Percentiles rank a stretch among this genome's conserved stretches.
phyloP scores from a whole-genome alignment of 2,329 filamentous ascomycete genomes.

The Neofusicoccum parvum region DNA sequence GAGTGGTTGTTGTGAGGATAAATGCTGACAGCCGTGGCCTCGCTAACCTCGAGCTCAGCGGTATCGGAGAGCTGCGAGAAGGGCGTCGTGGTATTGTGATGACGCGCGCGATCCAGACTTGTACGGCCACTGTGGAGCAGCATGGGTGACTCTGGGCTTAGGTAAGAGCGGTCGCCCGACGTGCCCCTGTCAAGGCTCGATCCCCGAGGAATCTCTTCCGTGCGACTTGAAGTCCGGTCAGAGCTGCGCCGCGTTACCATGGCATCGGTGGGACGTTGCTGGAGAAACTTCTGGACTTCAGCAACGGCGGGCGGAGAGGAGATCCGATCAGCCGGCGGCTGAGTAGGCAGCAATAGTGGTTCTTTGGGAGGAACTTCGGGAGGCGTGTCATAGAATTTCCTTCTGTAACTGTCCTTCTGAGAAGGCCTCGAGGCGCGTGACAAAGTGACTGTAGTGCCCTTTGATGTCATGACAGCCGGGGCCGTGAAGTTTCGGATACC shows the following conservation, averaged over 20 bases:
- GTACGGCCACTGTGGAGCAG: constrained; percentile 36
- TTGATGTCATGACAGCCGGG: constrained; percentile 7
- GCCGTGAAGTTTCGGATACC: constrained; percentile 15
- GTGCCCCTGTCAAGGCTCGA: constrained; percentile 26
- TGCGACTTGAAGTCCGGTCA: constrained; percentile 2
- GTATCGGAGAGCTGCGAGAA: constrained; percentile 53
- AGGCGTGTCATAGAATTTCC: not conserved
- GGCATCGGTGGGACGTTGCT: not conserved
- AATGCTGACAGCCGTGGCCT: constrained; percentile 62
- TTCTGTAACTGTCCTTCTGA: not conserved
- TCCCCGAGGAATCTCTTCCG: constrained; percentile 15
- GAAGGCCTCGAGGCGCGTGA: not conserved
- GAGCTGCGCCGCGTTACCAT: not conserved
- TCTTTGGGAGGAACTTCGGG: constrained; percentile 8
- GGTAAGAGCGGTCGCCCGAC: constrained; percentile 28
- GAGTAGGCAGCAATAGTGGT: not conserved
- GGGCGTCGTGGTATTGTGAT: constrained; percentile 53
- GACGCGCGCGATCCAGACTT: constrained; percentile 44
- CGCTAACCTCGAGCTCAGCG: constrained; percentile 59
- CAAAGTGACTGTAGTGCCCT: constrained; percentile 4
- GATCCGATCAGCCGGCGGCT: not conserved
- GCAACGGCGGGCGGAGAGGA: not conserved
- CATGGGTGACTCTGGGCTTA: constrained; percentile 30
- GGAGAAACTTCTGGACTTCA: not conserved
- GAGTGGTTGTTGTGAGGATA: constrained; percentile 67